These are phyloP conservation scores for Fagopyrum homotropicum DNA, from an alignment of 148 eudicot genomes.

Conservation along the genomic window DNA sequence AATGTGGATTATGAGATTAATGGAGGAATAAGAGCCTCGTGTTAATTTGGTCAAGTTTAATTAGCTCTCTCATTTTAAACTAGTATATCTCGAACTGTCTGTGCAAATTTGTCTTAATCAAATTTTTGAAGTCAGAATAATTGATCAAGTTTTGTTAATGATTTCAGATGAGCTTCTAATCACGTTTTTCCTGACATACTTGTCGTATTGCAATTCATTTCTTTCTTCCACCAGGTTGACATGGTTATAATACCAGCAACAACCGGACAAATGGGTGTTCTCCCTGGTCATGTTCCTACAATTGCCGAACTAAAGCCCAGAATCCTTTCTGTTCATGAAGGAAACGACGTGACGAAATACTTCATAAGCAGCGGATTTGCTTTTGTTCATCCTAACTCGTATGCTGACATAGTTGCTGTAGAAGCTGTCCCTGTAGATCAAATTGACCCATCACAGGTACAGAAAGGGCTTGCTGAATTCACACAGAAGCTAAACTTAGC, in stretches of 20 bases:
- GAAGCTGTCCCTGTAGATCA: slow-evolving; percentile 81
- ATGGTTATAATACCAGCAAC: slow-evolving; percentile 76
- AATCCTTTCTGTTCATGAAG: slow-evolving; percentile 64
- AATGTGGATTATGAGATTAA: no score
- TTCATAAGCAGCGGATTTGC: slow-evolving; percentile 83
- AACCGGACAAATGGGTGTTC: slow-evolving; percentile 80
- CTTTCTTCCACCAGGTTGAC: slow-evolving; percentile 48
- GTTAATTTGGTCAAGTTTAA: neutral
- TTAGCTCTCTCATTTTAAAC: neutral
- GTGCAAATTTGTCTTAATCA: neutral
- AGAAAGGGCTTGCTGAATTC: slow-evolving; percentile 72
- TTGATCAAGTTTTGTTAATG: no score
- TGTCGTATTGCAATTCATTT: neutral
- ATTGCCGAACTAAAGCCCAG: slow-evolving; percentile 80
- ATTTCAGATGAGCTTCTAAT: neutral
- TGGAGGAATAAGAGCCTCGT: neutral
- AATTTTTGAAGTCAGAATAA: neutral
- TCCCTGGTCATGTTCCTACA: slow-evolving; percentile 68
- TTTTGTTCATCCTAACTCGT: slow-evolving; percentile 65
- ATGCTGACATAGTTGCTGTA: slow-evolving; percentile 65
- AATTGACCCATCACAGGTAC: slow-evolving; percentile 58
- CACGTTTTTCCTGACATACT: neutral
- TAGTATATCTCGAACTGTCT: neutral
- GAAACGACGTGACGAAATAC: slow-evolving; percentile 52
- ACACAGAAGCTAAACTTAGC: slow-evolving; percentile 80